Conservation (phyloP, 768 basidiomycete genomes). For the Cystobasidium ongulense region DNA sequence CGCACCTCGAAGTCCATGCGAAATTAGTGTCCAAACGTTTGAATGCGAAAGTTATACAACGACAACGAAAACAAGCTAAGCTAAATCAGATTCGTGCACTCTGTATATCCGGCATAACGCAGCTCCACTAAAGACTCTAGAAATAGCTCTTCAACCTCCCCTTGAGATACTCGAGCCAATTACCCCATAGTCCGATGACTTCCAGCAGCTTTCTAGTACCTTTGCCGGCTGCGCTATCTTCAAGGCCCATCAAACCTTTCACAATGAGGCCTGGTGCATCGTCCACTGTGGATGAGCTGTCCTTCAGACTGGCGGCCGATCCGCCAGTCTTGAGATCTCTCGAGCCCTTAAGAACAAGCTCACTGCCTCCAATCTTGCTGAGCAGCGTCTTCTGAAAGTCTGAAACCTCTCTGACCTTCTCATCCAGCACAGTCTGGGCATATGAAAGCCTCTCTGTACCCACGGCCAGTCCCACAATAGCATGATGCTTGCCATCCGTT, state of each 20-base stretch:
- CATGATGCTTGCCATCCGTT: not conserved
- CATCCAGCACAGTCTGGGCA: conserved; percentile 24
- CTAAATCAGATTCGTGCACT: too few relatives aligned
- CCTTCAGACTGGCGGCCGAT: not conserved
- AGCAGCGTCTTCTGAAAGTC: conserved; percentile 10
- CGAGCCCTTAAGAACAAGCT: not conserved
- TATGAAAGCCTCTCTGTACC: conserved; percentile 21
- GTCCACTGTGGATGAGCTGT: not conserved
- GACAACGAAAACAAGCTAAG: not conserved
- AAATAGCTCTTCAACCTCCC: conserved; percentile 8
- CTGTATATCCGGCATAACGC: too few relatives aligned
- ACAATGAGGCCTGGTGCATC: not conserved
- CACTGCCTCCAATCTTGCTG: conserved; percentile 14
- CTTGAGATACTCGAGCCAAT: conserved; percentile 16
- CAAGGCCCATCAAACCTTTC: not conserved
- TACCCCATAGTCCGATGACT: conserved; percentile 16
- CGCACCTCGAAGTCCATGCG: too few relatives aligned
- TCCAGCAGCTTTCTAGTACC: conserved; percentile 12
- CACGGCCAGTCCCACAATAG: conserved; percentile 7
- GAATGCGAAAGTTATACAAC: not conserved
- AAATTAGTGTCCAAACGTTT: too few relatives aligned
- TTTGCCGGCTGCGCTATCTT: not conserved
- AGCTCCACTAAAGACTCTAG: not conserved
- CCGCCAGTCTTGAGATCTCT: not conserved
- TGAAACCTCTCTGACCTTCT: conserved; percentile 11